phyloP scores from a whole-genome alignment of 176 grass and related monocot genomes.

The maize (Zea mays) region DNA sequence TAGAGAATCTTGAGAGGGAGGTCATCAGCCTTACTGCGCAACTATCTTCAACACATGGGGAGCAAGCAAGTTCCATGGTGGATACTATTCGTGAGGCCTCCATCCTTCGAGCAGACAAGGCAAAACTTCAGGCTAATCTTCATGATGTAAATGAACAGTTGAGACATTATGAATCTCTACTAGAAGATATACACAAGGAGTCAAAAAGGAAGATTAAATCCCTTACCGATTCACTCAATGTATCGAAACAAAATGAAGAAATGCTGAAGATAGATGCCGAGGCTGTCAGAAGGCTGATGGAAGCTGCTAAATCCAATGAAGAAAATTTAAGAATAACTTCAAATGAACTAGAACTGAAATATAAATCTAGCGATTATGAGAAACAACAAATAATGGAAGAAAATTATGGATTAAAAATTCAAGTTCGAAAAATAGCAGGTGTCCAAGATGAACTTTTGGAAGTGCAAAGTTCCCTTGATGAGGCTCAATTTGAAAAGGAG shows the following conservation, averaged over 20 bases:
- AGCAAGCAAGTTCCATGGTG: conserved; percentile 53
- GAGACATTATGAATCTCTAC: conserved; percentile 56
- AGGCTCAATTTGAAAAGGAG: conserved; percentile 71
- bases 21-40: conserved; percentile 58
- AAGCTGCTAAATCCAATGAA: conserved; percentile 75
- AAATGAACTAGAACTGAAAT: conserved; percentile 77
- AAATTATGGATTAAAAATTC: conserved; percentile 74
- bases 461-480: conserved; percentile 71
- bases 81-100: conserved; percentile 75
- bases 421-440: conserved; percentile 64
- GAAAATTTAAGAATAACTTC: conserved; percentile 63
- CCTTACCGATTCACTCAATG: conserved; percentile 77
- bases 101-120: conserved; percentile 67
- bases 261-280: conserved; percentile 71
- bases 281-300: conserved; percentile 68
- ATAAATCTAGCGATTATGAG: conserved; percentile 77
- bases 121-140: conserved; percentile 75
- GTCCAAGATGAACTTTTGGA: conserved; percentile 72
- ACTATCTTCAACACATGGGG: conserved; percentile 62
- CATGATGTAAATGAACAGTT: conserved; percentile 62
- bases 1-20: conserved; percentile 81
- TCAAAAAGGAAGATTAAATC: conserved; percentile 83
- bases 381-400: conserved; percentile 83
- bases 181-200: conserved; percentile 66
- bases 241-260: conserved; percentile 88